phyloP scores from a whole-genome alignment of 495 filamentous ascomycete genomes.

The Penicillium pulvis region DNA sequence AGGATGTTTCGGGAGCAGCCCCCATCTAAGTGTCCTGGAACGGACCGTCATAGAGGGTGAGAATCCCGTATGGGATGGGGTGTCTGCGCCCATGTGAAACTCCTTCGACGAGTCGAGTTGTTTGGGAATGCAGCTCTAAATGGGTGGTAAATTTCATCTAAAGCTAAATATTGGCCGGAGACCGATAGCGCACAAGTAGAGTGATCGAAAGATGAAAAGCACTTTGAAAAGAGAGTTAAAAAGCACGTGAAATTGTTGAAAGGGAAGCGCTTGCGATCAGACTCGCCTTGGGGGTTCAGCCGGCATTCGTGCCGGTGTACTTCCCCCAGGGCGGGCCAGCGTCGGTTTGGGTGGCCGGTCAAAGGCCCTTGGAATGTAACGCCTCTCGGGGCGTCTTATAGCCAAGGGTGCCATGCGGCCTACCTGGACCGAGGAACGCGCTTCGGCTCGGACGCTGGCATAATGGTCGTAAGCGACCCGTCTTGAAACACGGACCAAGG shows the following conservation, averaged over 20 bases:
- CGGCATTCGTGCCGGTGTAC: slow-evolving; percentile 57
- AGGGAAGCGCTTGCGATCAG: slow-evolving; percentile 66
- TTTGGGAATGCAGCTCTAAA: slow-evolving; percentile 38
- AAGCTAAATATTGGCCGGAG: slow-evolving; percentile 73
- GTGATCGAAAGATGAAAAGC: slow-evolving; percentile 48
- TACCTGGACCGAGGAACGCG: slow-evolving; percentile 56
- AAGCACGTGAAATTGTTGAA: slow-evolving; percentile 77
- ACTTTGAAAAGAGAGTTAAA: slow-evolving; percentile 70
- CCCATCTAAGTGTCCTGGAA: slow-evolving; percentile 63
- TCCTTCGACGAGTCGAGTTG: slow-evolving; percentile 38
- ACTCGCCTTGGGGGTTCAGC: slow-evolving; percentile 44
- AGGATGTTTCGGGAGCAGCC: slow-evolving; percentile 60
- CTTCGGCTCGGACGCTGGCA: slow-evolving; percentile 53
- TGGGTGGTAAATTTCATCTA: slow-evolving; percentile 74
- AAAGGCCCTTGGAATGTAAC: slow-evolving; percentile 62
- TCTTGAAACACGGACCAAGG: slow-evolving; percentile 17
- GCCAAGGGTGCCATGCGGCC: slow-evolving; percentile 52
- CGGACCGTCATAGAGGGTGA: slow-evolving; percentile 63
- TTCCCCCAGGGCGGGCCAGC: slow-evolving; percentile 58
- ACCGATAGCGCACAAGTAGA: slow-evolving; percentile 76
- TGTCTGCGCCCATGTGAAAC: slow-evolving; percentile 55
- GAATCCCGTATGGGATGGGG: slow-evolving; percentile 58
- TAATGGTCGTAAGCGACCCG: slow-evolving; percentile 26
- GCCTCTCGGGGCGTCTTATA: slow-evolving; percentile 63
- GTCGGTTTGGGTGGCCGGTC: slow-evolving; percentile 60